phyloP scores from a whole-genome alignment of 192 early-diverging fungal genomes.

The Umbelopsis vinacea region DNA sequence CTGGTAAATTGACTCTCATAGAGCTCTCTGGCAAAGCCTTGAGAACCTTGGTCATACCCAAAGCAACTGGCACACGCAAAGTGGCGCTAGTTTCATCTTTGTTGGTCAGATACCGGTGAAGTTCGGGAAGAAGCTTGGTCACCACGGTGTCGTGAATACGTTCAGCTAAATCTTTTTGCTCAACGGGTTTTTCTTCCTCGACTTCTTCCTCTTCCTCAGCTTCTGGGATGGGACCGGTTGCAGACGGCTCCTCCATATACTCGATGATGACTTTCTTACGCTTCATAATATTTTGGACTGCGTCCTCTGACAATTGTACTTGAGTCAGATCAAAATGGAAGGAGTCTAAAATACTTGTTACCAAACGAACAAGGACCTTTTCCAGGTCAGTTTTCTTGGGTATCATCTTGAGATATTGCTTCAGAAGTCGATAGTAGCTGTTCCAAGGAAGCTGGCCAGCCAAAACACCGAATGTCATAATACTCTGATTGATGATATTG shows the following conservation, averaged over 20 bases:
- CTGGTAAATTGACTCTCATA: slow-evolving; percentile 81
- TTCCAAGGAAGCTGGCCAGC: slow-evolving; percentile 79
- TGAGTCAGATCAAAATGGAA: slow-evolving; percentile 90
- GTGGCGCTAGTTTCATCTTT: slow-evolving; percentile 76
- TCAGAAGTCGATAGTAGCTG: slow-evolving; percentile 79
- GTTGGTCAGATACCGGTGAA: slow-evolving; percentile 73
- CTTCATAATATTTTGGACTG: slow-evolving; percentile 45
- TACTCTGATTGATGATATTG: slow-evolving; percentile 83
- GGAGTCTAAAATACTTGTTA: slow-evolving; percentile 81
- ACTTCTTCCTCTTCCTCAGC: slow-evolving; percentile 42
- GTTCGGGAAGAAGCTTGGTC: slow-evolving; percentile 77
- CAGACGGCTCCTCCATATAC: slow-evolving; percentile 38
- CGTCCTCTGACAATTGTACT: slow-evolving; percentile 53
- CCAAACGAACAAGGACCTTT: slow-evolving; percentile 80
- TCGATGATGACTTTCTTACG: slow-evolving; percentile 49
- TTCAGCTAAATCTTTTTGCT: slow-evolving; percentile 45
- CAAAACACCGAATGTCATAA: slow-evolving; percentile 74
- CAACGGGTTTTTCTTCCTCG: slow-evolving; percentile 38
- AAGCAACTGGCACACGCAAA: slow-evolving; percentile 83
- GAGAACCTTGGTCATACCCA: slow-evolving; percentile 86
- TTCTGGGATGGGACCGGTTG: slow-evolving; percentile 36
- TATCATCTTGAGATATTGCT: slow-evolving; percentile 71
- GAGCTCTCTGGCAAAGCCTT: slow-evolving; percentile 77
- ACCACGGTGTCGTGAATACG: slow-evolving; percentile 80
- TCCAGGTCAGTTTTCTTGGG: slow-evolving; percentile 71